Evolutionary conservation across 768 basidiomycete genomes (phyloP).

Genomic region (Boletus edulis): DNA sequence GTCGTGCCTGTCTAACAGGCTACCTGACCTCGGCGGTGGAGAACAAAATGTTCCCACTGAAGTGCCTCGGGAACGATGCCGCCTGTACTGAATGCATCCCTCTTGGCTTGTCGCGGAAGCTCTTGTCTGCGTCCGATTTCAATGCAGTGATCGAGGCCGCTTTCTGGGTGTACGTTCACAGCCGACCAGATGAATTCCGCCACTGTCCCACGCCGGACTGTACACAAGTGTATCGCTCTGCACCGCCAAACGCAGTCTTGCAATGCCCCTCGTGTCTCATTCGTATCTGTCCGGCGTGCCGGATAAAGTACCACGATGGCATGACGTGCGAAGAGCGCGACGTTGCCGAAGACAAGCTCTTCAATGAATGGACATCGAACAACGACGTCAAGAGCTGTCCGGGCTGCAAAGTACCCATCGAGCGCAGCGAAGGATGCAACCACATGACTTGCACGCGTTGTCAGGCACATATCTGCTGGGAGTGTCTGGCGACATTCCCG

Average conservation of each 20-base stretch:
- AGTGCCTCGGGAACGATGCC: conserved; percentile 64
- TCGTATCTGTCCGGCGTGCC: conserved; percentile 67
- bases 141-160: conserved; percentile 55
- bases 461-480: conserved; percentile 80
- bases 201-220: conserved; percentile 84
- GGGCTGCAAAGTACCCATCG: conserved; percentile 66
- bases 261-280: conserved; percentile 71
- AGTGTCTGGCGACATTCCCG: conserved; percentile 69
- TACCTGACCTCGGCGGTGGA: conserved; percentile 61
- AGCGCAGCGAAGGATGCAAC: conserved; percentile 75
- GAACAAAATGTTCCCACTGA: conserved; percentile 64
- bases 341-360: conserved; percentile 49
- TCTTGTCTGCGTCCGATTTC: conserved; percentile 54
- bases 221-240: conserved; percentile 64
- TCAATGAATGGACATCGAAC: conserved; percentile 58
- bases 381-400: conserved; percentile 77
- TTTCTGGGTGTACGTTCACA: conserved; percentile 58
- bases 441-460: conserved; percentile 80
- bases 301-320: conserved; percentile 60
- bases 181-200: conserved; percentile 58
- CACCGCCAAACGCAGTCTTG: conserved; percentile 46
- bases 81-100: conserved; percentile 58
- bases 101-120: conserved; percentile 44
- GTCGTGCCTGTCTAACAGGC: conserved; percentile 54
- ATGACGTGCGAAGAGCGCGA: conserved; percentile 61